Conservation (phyloP, 345 rosid genomes). For the Hevea brasiliensis region DNA sequence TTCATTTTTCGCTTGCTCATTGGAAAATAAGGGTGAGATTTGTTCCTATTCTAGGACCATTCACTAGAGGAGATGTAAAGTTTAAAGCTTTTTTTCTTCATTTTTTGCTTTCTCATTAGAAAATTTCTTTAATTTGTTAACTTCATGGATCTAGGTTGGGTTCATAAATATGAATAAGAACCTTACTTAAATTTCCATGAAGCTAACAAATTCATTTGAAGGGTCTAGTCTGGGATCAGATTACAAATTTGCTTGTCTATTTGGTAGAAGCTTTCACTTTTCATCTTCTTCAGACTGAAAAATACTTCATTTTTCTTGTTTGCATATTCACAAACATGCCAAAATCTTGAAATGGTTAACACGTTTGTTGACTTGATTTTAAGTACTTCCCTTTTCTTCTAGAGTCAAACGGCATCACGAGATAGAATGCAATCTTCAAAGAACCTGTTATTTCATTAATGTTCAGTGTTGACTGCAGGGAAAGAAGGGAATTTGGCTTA, state of each 20-base stretch:
- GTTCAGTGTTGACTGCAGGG: slow-evolving; percentile 39
- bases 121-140: no score
- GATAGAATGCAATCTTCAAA: not conserved
- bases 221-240: not conserved
- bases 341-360: not conserved
- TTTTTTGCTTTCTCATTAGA: not conserved
- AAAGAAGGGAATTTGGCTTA: slow-evolving; percentile 89
- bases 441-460: not conserved
- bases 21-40: slow-evolving; percentile 67
- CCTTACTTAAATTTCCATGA: no score
- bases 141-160: no score
- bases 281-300: not conserved
- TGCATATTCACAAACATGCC: not conserved
- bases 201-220: not conserved
- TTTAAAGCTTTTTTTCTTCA: no score
- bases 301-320: no score
- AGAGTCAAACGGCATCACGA: not conserved
- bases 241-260: not conserved
- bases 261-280: not conserved
- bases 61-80: not conserved
- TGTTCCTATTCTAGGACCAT: not conserved
- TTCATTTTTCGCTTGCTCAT: slow-evolving; percentile 53
- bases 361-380: not conserved
- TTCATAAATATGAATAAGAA: no score
- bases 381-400: not conserved